Evolutionary conservation across 1,139 yeast species (phyloP), one percentile per base, ranked within the genome.

Genomic region (Sugiyamaella xylanicola): DNA sequence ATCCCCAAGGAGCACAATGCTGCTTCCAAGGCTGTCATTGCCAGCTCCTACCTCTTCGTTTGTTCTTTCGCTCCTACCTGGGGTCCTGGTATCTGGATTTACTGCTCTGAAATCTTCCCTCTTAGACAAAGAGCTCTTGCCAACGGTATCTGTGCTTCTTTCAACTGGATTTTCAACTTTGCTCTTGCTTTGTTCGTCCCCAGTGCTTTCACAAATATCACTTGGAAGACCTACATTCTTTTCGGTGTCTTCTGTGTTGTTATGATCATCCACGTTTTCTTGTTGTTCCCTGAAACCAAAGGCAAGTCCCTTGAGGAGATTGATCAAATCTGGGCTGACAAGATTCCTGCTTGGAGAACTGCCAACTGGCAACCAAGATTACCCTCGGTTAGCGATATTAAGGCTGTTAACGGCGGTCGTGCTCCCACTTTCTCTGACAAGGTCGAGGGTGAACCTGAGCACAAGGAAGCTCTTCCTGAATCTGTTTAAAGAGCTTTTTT

Each of bases 61-160:
- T 83, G 83, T 55, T 84, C 87, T 42, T 81, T 84, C 48, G 86
- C 86, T 56, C 82, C 87, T 13, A 82, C 88, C 1, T 84, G 87
- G 87, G 85, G 85, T 67, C 83, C 81, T 39, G 80, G 79, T 59
- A 76, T 77, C 64, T 82, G 85, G 85, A 74, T 81, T 53, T 82
- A 82, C 75, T 75, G 80, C 77, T 80, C 73, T 2, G 77, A 74
- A 69, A 76, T 83, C 57, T 80, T 83, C 82, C 82, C 83, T 59
- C 74, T 82, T 51, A 74, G 82, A 69, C 85, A 81, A 72, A 77
- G 86, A 69, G 78, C 85, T 56, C 55, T 75, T 68, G 72, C 85
- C 75, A 68, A 68, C 72, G 81, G 86, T 36, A 71, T 83, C 37
- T 76, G 83, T 60, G 81, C 86, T 13, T 74, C 84, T 53, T 82